A percentile compares a stretch with the other conserved stretches of the same genome.
These are phyloP conservation scores for Mangifera indica DNA, from an alignment of 345 rosid genomes.

Conservation along the genomic window DNA sequence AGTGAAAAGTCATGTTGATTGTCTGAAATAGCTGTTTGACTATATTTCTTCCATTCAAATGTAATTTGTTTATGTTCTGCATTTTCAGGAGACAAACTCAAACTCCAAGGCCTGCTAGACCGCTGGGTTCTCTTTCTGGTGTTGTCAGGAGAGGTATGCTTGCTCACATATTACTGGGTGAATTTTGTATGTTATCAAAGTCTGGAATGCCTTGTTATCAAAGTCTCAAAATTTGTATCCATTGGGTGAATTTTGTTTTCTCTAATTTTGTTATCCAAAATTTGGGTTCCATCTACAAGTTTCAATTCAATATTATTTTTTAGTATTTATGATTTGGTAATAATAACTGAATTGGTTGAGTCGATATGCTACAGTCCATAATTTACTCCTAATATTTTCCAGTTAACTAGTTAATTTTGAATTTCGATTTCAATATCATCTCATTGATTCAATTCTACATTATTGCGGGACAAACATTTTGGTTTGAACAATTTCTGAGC, in stretches of 20 bases:
- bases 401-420: background rate
- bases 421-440: background rate
- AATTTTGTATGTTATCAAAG: too few relatives aligned
- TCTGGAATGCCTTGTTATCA: background rate
- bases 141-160: slow-evolving; percentile 54
- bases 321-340: background rate
- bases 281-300: background rate
- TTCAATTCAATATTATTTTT: background rate
- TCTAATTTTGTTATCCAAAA: background rate
- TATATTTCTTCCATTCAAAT: background rate
- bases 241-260: background rate
- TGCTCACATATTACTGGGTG: background rate
- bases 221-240: background rate
- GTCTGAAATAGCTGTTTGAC: background rate
- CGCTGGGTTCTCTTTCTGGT: slow-evolving; percentile 47
- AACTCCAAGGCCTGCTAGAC: slow-evolving; percentile 53
- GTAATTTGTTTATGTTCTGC: slow-evolving; percentile 9
- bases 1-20: background rate
- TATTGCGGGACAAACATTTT: background rate
- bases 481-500: background rate
- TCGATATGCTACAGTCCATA: background rate
- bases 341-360: background rate
- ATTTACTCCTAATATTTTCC: background rate
- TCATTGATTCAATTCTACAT: background rate
- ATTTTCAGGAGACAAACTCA: slow-evolving; percentile 49